Conservation (phyloP, 2,329 filamentous ascomycete species). For the Ophiocordyceps robertsii region DNA sequence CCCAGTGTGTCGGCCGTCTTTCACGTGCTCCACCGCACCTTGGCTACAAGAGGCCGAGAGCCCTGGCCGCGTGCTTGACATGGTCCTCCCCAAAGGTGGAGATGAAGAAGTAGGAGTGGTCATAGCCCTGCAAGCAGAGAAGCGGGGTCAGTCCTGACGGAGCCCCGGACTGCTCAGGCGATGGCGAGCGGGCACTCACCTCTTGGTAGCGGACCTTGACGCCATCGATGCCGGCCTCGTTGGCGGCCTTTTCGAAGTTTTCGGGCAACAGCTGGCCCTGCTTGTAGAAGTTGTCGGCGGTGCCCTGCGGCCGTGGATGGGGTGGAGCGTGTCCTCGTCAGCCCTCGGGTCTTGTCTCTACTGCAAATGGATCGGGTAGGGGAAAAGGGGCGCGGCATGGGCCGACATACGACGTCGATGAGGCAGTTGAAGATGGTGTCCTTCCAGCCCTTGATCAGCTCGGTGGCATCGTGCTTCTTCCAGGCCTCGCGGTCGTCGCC, state of each 20-base stretch:
- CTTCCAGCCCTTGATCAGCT: constrained; percentile 68
- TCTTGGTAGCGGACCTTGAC: constrained; percentile 73
- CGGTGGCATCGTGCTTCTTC: constrained; percentile 84
- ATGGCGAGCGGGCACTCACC: constrained; percentile 22
- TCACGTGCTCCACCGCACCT: background rate
- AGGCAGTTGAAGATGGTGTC: constrained; percentile 60
- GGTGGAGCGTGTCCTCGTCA: background rate
- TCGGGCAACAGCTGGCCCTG: constrained; percentile 84
- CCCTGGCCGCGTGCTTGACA: constrained; percentile 81
- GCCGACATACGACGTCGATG: constrained; percentile 64
- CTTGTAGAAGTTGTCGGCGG: constrained; percentile 94
- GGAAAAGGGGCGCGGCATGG: background rate
- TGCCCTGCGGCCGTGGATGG: constrained; percentile 44
- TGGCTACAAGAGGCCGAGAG: constrained; percentile 34
- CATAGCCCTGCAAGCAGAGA: constrained; percentile 51
- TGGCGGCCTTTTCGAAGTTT: constrained; percentile 72
- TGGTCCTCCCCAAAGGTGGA: constrained; percentile 83
- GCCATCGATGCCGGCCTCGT: constrained; percentile 59
- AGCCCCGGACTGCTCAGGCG: background rate
- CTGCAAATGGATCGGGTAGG: background rate
- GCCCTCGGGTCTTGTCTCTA: background rate
- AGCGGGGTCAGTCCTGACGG: background rate
- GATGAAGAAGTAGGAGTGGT: constrained; percentile 98
- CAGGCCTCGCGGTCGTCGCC: constrained; percentile 64
- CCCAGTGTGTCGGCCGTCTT: background rate